Evolutionary conservation across 192 early-diverging fungal species (phyloP).

Genomic region (Tieghemiomyces parasiticus): DNA sequence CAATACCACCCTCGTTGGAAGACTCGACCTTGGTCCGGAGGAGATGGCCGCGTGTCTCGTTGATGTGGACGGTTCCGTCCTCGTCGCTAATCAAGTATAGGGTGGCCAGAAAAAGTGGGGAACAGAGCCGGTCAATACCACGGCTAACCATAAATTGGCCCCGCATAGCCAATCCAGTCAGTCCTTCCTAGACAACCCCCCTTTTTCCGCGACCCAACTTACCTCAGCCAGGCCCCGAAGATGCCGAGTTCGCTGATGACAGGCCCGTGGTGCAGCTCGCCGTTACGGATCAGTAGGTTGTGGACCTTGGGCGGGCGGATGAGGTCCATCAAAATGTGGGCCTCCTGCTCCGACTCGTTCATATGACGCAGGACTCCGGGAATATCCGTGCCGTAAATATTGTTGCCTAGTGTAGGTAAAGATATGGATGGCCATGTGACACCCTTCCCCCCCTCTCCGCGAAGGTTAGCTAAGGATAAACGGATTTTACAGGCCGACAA

Average conservation of each 20-base stretch:
- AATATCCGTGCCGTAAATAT: constrained; percentile 83
- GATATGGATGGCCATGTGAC: no score
- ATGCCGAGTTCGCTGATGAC: constrained; percentile 90
- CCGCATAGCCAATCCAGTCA: not conserved
- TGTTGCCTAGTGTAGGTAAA: constrained; percentile 43
- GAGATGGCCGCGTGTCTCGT: constrained; percentile 74
- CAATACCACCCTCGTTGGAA: constrained; percentile 89
- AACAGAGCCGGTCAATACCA: not conserved
- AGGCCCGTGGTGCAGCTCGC: constrained; percentile 45
- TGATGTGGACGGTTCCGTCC: constrained; percentile 38
- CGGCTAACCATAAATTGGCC: not conserved
- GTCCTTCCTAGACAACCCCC: not conserved
- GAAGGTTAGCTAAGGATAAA: no score
- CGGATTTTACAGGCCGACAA: no score
- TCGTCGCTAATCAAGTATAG: constrained; percentile 26
- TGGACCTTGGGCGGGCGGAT: constrained; percentile 62
- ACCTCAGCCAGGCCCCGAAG: constrained; percentile 81
- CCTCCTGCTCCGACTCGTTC: constrained; percentile 47
- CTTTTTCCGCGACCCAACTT: no score
- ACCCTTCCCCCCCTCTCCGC: constrained; percentile 50
- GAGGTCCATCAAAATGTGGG: constrained; percentile 92
- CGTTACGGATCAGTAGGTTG: constrained; percentile 65
- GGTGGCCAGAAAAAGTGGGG: not conserved
- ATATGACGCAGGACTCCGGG: constrained; percentile 34
- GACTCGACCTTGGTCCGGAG: constrained; percentile 77